Evolutionary conservation across 2,329 filamentous ascomycete genomes (phyloP).

Genomic region (Aureobasidium sp.): DNA sequence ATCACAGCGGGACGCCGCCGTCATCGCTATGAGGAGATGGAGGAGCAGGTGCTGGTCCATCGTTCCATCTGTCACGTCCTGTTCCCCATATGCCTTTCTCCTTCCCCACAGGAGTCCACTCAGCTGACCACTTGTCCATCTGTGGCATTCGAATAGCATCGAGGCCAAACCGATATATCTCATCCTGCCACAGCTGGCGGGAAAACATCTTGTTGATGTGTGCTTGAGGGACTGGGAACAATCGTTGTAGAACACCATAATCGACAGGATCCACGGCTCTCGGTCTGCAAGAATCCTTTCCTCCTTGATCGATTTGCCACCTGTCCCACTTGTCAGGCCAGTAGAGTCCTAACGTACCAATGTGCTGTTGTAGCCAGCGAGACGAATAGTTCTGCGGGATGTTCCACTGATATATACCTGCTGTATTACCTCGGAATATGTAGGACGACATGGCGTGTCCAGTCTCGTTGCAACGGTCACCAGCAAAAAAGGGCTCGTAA

Average conservation of each 20-base stretch:
- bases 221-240: neutral
- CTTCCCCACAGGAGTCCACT: neutral
- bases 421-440: neutral
- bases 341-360: neutral
- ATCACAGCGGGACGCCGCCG: neutral
- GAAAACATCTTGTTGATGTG: neutral
- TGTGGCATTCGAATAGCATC: neutral
- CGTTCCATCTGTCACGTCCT: neutral
- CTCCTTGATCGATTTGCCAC: neutral
- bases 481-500: neutral
- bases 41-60: neutral
- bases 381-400: neutral
- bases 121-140: neutral
- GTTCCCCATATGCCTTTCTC: neutral
- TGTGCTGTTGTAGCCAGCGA: neutral
- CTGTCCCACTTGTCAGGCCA: neutral
- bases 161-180: neutral
- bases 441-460: neutral
- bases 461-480: neutral
- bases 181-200: neutral
- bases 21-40: neutral
- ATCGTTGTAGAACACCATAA: neutral
- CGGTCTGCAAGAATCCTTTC: neutral
- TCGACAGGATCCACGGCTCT: neutral
- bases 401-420: neutral